Conservation (phyloP, 2,329 filamentous ascomycete species). For the Chaetomium sp. region DNA sequence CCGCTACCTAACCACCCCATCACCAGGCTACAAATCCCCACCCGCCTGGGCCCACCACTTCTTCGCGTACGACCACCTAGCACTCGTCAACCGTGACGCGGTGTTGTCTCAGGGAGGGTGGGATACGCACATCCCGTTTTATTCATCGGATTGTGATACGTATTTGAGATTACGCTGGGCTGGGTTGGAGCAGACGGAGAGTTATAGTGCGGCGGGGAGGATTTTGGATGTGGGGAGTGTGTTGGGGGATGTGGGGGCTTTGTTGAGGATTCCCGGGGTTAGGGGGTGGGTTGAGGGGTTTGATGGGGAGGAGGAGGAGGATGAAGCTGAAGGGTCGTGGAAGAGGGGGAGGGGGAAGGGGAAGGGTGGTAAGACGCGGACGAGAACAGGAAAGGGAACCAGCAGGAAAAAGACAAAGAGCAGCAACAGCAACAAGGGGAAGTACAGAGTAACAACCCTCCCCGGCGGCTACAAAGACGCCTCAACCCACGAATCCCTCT, state of each 20-base stretch:
- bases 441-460: too few relatives aligned
- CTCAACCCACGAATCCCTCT: background rate
- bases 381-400: background rate
- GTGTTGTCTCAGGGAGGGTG: slow-evolving; percentile 47
- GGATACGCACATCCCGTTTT: slow-evolving; percentile 54
- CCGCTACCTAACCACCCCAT: slow-evolving; percentile 25
- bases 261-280: slow-evolving; percentile 35
- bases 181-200: slow-evolving; percentile 35
- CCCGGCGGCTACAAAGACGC: too few relatives aligned
- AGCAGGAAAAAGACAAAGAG: background rate
- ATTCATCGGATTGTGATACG: slow-evolving; percentile 52
- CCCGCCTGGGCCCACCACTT: slow-evolving; percentile 44
- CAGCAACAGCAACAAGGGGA: too few relatives aligned
- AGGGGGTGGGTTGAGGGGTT: slow-evolving; percentile 31
- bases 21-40: slow-evolving; percentile 22
- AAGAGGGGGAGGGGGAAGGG: slow-evolving; percentile 22
- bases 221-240: slow-evolving; percentile 37
- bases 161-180: slow-evolving; percentile 40
- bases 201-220: slow-evolving; percentile 29
- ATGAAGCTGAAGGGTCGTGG: slow-evolving; percentile 12
- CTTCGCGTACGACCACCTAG: slow-evolving; percentile 55
- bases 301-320: slow-evolving; percentile 18
- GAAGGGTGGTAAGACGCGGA: background rate
- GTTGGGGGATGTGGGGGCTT: slow-evolving; percentile 37
- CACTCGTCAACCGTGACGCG: slow-evolving; percentile 48